Evolutionary conservation across 2,329 filamentous ascomycete species (phyloP).

Genomic region (Nigrospora sphaerica): DNA sequence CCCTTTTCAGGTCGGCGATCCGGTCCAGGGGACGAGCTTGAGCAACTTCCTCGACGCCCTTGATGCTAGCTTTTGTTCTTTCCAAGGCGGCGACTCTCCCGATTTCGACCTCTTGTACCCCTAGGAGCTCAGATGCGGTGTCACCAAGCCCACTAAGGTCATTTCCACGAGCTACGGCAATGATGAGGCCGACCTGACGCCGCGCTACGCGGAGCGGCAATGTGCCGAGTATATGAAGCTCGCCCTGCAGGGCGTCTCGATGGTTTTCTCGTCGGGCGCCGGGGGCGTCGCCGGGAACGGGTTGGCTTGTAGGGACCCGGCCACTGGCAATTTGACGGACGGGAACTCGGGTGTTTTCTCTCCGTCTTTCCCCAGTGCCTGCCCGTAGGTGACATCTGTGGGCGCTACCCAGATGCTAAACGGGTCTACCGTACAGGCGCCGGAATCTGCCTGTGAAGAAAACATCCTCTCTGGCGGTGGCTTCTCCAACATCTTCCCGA

Average conservation of each 20-base stretch:
- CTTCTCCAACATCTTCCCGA: constrained; percentile 40
- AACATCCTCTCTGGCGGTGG: constrained; percentile 41
- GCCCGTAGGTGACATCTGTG: constrained; percentile 43
- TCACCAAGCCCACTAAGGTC: constrained; percentile 36
- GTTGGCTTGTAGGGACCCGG: constrained; percentile 25
- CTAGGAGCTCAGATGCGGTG: constrained; percentile 12
- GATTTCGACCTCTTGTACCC: constrained; percentile 26
- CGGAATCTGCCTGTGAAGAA: constrained; percentile 37
- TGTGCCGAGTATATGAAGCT: constrained; percentile 52
- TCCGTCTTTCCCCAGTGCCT: constrained; percentile 36
- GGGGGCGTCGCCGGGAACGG: constrained; percentile 35
- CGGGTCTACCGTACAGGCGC: constrained; percentile 27
- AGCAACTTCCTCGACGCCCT: constrained; percentile 33
- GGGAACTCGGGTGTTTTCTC: constrained; percentile 30
- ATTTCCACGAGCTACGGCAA: constrained; percentile 47
- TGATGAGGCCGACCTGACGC: constrained; percentile 41
- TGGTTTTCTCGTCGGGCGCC: constrained; percentile 42
- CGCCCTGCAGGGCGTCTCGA: constrained; percentile 31
- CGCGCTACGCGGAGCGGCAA: constrained; percentile 42
- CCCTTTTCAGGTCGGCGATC: constrained; percentile 35
- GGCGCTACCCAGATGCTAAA: constrained; percentile 40
- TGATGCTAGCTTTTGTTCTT: constrained; percentile 38
- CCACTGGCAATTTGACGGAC: constrained; percentile 21
- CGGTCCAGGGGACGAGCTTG: constrained; percentile 30
- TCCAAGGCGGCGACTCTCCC: constrained; percentile 31